A percentile compares a stretch with the other conserved stretches of the same genome.
Evolutionary conservation across 2,329 filamentous ascomycete species (phyloP).

Genomic region (Trichophyton mentagrophytes): DNA sequence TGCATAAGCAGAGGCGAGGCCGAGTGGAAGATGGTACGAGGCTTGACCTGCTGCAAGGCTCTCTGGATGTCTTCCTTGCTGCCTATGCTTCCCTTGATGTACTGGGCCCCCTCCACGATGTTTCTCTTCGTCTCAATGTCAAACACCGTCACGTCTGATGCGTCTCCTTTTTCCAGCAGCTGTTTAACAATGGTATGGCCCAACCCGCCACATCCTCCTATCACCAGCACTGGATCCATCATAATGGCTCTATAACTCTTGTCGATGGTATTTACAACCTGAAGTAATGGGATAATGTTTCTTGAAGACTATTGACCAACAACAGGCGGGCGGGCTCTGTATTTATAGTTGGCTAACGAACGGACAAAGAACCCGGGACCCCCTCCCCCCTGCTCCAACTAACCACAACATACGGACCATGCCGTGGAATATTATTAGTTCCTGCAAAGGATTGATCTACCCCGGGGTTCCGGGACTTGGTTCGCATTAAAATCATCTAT

Average conservation of each 20-base stretch:
- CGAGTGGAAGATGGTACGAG: constrained; percentile 74
- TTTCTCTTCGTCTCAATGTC: background rate
- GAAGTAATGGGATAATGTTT: background rate
- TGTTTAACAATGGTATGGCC: background rate
- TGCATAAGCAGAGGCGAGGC: constrained; percentile 50
- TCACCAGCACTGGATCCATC: background rate
- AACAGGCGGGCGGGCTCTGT: background rate
- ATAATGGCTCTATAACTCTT: background rate
- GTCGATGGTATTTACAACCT: background rate
- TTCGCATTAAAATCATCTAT: background rate
- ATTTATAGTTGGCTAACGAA: background rate
- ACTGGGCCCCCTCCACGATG: background rate
- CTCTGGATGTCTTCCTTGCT: constrained; percentile 36
- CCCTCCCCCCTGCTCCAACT: background rate
- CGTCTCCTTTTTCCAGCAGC: background rate
- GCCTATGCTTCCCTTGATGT: background rate
- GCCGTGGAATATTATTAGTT: background rate
- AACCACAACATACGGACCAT: background rate
- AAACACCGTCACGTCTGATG: background rate
- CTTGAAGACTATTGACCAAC: background rate
- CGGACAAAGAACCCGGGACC: background rate
- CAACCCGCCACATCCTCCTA: background rate
- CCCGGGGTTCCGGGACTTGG: background rate
- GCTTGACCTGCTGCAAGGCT: constrained; percentile 48
- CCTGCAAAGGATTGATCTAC: background rate